Percentiles rank a stretch among this genome's conserved stretches.
Conservation (phyloP, 2,329 filamentous ascomycete genomes). For the Pyrenophora teres region DNA sequence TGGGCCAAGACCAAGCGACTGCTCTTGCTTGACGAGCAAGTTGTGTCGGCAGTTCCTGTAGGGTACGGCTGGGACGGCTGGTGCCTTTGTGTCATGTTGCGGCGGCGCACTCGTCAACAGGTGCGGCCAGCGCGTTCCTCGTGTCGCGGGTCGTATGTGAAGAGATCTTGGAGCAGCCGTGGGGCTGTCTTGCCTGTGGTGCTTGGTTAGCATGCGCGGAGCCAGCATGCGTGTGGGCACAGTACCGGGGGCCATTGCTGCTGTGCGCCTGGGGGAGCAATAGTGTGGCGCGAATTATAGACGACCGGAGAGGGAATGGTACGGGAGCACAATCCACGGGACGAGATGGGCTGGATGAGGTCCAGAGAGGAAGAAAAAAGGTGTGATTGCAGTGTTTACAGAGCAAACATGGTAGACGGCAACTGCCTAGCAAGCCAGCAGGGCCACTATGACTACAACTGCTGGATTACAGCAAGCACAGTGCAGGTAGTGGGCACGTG, state of each 20-base stretch:
- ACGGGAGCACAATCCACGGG: constrained; percentile 9
- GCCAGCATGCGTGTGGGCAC: constrained; percentile 2
- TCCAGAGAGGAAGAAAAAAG: constrained; percentile 1
- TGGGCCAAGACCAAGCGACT: constrained; percentile 56
- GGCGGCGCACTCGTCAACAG: constrained; percentile 64
- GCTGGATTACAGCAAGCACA: background rate
- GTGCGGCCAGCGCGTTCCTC: constrained; percentile 54
- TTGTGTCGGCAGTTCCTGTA: constrained; percentile 61
- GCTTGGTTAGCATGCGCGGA: constrained; percentile 15
- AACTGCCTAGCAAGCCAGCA: constrained; percentile 7
- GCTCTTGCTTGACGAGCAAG: constrained; percentile 61
- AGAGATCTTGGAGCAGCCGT: constrained; percentile 57
- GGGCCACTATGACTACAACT: constrained; percentile 5
- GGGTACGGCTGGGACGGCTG: constrained; percentile 44
- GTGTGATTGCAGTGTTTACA: constrained; percentile 21
- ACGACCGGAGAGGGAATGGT: constrained; percentile 1
- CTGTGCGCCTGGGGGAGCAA: constrained; percentile 4
- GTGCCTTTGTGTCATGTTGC: constrained; percentile 50
- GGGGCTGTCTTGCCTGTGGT: constrained; percentile 56
- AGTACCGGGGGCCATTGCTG: constrained; percentile 33
- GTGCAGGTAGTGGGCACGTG: background rate
- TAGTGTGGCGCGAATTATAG: background rate
- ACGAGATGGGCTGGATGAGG: constrained; percentile 6
- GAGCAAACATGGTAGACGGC: constrained; percentile 22
- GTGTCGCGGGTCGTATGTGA: constrained; percentile 56